Base-by-base conservation (phyloP, 108 stramenopile genomes). In the Skeletonema grethae region DNA sequence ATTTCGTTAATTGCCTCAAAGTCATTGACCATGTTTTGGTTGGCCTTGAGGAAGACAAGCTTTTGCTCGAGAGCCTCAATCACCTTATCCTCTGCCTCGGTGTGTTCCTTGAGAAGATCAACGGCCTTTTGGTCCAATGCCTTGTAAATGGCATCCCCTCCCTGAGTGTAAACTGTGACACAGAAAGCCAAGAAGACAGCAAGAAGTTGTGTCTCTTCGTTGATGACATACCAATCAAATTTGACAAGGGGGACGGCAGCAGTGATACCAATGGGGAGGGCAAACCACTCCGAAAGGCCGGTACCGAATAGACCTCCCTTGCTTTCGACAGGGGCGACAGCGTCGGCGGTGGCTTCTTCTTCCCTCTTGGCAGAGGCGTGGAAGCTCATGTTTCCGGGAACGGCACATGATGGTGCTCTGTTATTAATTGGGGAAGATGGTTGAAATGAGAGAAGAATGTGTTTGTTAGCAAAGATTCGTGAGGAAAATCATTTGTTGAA, bases 121-220 rank as follows among this genome's bases (percentile, higher is more conserved):
- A 89, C 75, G 18, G 86, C 86, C 61, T 86, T 87, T 67, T 86
- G 88, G 60, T 91, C 88, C 64, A 95, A 70, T 50, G 75, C 65
- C 69, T 88, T 88, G 85, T 88, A 84, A 30, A 95, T 87, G 69
- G 88, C 84, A 48, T 84, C 88, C 34, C 95, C 95, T n/a, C 85
- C 92, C 61, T 95, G 87, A 10, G 89, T 90, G 88, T 93, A 95
- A 55, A 91, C 73, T 38, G 90, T 75, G 13, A 89, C 88, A 56
- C 87, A 87, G 67, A 95, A 95, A 34, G 86, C 88, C 55, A 95
- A 61, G 70, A 95, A 93, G 46, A 87, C 89, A 29, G 92, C 92
- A 18, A 88, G 78, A 16, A 95, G 86, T 77, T 93, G 87, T 15
- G 90, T 92, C 82, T 95, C 95, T 63, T 91, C 95, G 61, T 93